Percentiles rank a stretch among this genome's conserved stretches.
Evolutionary conservation across 352 stramenopile species (phyloP).

Genomic region (Phytophthora vignae): DNA sequence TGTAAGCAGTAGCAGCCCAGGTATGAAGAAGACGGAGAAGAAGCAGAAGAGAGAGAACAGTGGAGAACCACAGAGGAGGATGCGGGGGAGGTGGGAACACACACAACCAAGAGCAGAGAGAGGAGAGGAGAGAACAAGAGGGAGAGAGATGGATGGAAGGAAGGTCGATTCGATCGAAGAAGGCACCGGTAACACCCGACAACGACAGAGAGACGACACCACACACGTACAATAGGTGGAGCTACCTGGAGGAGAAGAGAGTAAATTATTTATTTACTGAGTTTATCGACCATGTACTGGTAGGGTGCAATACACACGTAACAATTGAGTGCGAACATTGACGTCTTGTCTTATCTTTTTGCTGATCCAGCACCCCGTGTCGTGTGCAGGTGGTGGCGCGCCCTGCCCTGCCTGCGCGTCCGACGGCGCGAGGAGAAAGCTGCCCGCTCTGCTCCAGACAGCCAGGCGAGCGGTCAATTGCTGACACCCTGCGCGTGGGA

Average conservation of each 20-base stretch:
- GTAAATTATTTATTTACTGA: conserved; percentile 61
- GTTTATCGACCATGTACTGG: conserved; percentile 34
- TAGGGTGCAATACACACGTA: conserved; percentile 42
- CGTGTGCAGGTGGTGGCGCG: background rate
- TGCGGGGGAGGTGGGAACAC: conserved; percentile 6
- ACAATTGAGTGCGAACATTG: conserved; percentile 18
- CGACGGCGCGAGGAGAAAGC: conserved; percentile 33
- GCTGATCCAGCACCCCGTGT: conserved; percentile 11
- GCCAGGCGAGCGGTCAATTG: conserved; percentile 29
- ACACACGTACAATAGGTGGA: conserved; percentile 48
- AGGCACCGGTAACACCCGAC: conserved; percentile 23
- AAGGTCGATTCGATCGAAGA: conserved; percentile 32
- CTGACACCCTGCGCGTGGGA: conserved; percentile 12
- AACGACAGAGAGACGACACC: conserved; percentile 34
- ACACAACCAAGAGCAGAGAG: conserved; percentile 9
- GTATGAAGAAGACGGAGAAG: background rate
- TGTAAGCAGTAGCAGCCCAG: conserved; percentile 20
- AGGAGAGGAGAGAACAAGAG: conserved; percentile 5
- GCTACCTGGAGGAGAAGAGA: conserved; percentile 26
- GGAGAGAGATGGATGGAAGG: conserved; percentile 5
- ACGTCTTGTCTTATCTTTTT: background rate
- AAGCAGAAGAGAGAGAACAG: conserved; percentile 1
- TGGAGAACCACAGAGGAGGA: conserved; percentile 7
- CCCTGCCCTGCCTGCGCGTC: background rate
- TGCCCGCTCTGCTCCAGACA: conserved; percentile 16